Conservation (phyloP, 2,329 filamentous ascomycete species). For the Cercospora brassicicola region DNA sequence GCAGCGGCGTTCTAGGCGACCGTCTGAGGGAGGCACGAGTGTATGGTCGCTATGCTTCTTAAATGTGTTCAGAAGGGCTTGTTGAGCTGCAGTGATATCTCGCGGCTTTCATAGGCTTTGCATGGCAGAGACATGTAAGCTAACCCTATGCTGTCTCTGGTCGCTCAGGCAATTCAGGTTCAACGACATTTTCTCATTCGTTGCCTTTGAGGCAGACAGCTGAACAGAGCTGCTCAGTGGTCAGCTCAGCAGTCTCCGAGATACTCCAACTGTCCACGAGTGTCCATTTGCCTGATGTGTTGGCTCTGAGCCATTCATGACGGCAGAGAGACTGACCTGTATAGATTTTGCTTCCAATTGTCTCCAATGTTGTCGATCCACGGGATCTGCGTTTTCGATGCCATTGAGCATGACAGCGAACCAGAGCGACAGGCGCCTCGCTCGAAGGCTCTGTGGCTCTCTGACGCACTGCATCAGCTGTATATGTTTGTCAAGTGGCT, state of each 20-base stretch:
- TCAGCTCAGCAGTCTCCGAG: background rate
- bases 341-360: background rate
- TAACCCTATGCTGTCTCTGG: background rate
- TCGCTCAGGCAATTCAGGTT: background rate
- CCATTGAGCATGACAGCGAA: background rate
- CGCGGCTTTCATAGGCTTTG: background rate
- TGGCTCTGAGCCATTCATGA: background rate
- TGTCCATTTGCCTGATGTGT: background rate
- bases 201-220: background rate
- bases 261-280: background rate
- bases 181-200: background rate
- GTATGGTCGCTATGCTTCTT: background rate
- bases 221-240: background rate
- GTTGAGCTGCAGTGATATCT: background rate
- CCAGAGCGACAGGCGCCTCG: background rate
- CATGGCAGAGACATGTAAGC: background rate
- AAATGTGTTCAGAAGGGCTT: background rate
- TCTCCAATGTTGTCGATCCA: background rate
- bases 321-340: background rate
- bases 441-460: background rate
- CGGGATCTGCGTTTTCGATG: background rate
- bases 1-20: background rate
- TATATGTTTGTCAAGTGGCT: background rate
- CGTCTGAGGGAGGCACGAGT: background rate
- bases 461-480: background rate